Conservation (phyloP, 352 stramenopile species). For the Thraustochytrium sp. region DNA sequence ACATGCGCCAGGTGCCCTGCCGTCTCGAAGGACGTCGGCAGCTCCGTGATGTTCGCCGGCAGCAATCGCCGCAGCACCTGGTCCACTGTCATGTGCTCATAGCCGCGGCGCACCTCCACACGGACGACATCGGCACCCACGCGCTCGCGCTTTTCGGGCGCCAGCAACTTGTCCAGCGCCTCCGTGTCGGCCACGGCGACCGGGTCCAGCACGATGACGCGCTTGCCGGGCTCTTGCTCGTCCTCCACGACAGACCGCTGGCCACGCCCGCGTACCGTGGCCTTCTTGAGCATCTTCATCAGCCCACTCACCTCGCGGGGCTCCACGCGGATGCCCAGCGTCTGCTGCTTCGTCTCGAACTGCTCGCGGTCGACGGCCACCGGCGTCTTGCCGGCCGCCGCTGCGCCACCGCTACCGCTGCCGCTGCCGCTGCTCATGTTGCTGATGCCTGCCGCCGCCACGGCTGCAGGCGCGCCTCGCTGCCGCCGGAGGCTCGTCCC, state of each 20-base stretch:
- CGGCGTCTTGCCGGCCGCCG: not conserved
- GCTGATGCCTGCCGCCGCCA: too few relatives aligned
- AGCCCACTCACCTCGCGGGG: not conserved
- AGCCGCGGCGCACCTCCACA: not conserved
- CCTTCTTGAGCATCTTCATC: not conserved
- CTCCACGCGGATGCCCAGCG: not conserved
- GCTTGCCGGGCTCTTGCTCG: not conserved
- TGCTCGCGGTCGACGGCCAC: not conserved
- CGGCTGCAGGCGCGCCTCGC: too few relatives aligned
- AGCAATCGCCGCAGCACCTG: slow-evolving; percentile 66
- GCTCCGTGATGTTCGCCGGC: slow-evolving; percentile 63
- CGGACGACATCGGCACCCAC: not conserved
- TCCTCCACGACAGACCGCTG: not conserved
- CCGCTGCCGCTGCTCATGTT: not conserved
- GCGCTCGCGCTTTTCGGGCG: not conserved
- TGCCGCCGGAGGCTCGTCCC: too few relatives aligned
- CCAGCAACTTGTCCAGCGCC: not conserved
- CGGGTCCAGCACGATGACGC: slow-evolving; percentile 4
- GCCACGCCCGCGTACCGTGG: not conserved
- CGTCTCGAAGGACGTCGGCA: slow-evolving; percentile 89
- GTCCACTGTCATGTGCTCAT: slow-evolving; percentile 9
- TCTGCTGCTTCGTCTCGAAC: not conserved
- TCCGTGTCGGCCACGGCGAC: not conserved
- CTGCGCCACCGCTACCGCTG: not conserved
- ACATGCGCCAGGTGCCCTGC: slow-evolving; percentile 95